These are phyloP conservation scores for Erigeron philadelphicus DNA, from an alignment of 140 eudicot genomes.

Conservation along the genomic window DNA sequence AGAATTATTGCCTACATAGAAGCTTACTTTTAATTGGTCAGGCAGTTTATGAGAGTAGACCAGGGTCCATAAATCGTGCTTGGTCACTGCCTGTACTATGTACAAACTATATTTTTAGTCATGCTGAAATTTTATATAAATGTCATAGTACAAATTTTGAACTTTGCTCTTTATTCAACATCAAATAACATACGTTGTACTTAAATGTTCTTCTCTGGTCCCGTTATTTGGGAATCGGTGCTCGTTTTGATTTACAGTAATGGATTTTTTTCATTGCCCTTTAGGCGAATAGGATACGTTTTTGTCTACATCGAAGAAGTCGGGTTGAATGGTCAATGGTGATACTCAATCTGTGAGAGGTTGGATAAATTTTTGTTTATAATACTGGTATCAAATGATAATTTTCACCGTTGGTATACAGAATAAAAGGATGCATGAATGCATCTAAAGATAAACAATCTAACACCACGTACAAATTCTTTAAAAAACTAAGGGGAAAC, in stretches of 20 bases:
- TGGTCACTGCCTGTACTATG: not conserved
- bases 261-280: not conserved
- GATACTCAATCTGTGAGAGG: not conserved
- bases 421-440: too few species aligned
- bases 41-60: not conserved
- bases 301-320: not conserved
- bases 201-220: not conserved
- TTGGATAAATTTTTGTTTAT: not conserved
- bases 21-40: not conserved
- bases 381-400: not conserved
- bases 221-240: not conserved
- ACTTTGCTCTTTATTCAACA: not conserved
- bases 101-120: constrained; percentile 2
- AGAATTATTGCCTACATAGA: constrained; percentile 19
- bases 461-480: not conserved
- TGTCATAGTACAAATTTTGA: constrained; percentile 6
- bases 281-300: not conserved
- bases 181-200: not conserved
- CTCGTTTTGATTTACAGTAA: not conserved
- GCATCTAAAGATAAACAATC: not conserved
- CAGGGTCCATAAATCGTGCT: not conserved
- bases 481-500: too few species aligned
- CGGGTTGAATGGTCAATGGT: not conserved
- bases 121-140: not conserved
- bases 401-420: too few species aligned